phyloP scores from a whole-genome alignment of 2,329 filamentous ascomycete species.

The Lachnellula hyalina region DNA sequence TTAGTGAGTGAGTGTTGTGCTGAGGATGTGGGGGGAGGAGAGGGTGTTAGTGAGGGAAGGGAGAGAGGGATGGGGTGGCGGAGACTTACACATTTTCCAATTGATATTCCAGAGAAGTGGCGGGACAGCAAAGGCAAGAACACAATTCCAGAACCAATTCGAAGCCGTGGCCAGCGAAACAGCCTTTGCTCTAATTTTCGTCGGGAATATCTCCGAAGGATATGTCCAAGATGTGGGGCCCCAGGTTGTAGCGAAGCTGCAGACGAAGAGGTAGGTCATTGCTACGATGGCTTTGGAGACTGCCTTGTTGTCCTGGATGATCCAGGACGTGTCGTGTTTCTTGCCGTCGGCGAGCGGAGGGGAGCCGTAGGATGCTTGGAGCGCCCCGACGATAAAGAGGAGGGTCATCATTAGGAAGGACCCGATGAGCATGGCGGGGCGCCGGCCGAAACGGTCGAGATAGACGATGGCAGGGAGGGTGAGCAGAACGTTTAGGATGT shows the following conservation, averaged over 20 bases:
- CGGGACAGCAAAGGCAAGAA: conserved; percentile 49
- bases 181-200: conserved; percentile 65
- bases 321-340: conserved; percentile 51
- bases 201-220: conserved; percentile 63
- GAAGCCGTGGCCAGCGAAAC: conserved; percentile 70
- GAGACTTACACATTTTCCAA: conserved; percentile 47
- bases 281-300: conserved; percentile 61
- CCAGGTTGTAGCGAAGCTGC: conserved; percentile 61
- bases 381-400: conserved; percentile 56
- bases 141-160: conserved; percentile 73
- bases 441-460: conserved; percentile 72
- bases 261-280: conserved; percentile 68
- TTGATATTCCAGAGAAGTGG: conserved; percentile 50
- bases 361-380: conserved; percentile 56
- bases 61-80: not conserved
- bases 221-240: conserved; percentile 45
- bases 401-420: conserved; percentile 58
- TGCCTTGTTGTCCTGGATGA: conserved; percentile 44
- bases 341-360: conserved; percentile 35
- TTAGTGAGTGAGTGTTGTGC: not conserved
- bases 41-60: not conserved
- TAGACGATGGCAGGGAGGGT: conserved; percentile 70
- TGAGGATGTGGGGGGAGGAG: no score
- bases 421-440: conserved; percentile 58
- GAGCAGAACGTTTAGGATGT: conserved; percentile 74